These are phyloP conservation scores for Cercospora citrullina DNA, from an alignment of 2,329 filamentous ascomycete species.

Conservation along the genomic window DNA sequence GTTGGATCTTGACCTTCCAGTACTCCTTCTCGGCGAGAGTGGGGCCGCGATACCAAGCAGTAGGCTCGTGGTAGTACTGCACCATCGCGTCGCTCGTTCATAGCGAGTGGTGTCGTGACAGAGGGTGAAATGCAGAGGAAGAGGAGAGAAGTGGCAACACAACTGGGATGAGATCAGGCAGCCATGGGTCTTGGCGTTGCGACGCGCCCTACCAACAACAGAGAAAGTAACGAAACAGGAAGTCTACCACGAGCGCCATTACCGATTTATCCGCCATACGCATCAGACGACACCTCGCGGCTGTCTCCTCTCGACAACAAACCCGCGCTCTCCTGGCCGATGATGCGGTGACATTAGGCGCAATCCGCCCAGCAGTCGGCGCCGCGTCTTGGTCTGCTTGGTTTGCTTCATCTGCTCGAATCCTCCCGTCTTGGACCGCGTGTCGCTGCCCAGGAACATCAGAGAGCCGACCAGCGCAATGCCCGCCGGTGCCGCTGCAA, in stretches of 20 bases:
- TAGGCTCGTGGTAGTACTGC: background rate
- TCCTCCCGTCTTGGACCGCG: background rate
- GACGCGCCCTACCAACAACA: background rate
- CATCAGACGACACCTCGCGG: background rate
- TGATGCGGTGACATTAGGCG: background rate
- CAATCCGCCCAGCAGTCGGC: background rate
- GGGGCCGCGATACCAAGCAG: background rate
- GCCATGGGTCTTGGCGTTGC: background rate
- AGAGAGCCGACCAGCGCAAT: slow-evolving; percentile 5
- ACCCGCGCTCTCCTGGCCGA: background rate
- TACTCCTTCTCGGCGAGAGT: slow-evolving; percentile 2
- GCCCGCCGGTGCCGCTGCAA: slow-evolving; percentile 9
- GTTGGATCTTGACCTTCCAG: background rate
- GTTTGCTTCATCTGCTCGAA: slow-evolving; percentile 11
- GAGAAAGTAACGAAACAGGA: background rate
- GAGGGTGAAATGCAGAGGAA: background rate
- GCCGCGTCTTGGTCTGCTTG: background rate
- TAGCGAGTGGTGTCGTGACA: background rate
- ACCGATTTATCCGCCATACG: background rate
- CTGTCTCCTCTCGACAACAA: background rate
- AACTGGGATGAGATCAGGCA: background rate
- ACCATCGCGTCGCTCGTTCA: background rate
- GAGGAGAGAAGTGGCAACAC: background rate
- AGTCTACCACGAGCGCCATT: background rate
- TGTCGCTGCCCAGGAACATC: slow-evolving; percentile 8